A percentile compares a stretch with the other conserved stretches of the same genome.
These are phyloP conservation scores for Grigorovia yakushimaensis DNA, from an alignment of 805 yeast genomes.

Conservation along the genomic window DNA sequence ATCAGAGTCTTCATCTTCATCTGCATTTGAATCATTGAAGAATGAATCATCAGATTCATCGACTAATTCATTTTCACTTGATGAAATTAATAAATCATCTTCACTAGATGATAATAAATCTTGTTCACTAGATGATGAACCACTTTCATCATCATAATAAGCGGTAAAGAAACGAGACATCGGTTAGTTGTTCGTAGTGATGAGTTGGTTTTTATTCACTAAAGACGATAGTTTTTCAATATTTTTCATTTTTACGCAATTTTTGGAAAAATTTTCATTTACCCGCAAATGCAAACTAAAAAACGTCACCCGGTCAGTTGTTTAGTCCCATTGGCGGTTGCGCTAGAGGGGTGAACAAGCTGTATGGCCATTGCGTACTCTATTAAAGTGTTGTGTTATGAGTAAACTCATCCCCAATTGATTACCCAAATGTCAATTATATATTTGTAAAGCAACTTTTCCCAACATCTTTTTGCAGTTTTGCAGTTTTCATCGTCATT, in stretches of 20 bases:
- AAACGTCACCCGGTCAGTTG: not conserved
- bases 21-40: constrained; percentile 29
- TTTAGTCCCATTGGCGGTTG: too few species aligned
- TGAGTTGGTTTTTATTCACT: not conserved
- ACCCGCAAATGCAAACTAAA: not conserved
- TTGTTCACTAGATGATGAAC: constrained; percentile 36
- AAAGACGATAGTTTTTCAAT: not conserved
- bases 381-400: too few species aligned
- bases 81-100: constrained; percentile 28
- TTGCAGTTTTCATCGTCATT: too few species aligned
- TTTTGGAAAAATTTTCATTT: not conserved
- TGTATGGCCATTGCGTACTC: too few species aligned
- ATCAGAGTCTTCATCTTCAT: constrained; percentile 31
- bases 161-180: constrained; percentile 92
- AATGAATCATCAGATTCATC: constrained; percentile 29
- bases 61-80: constrained; percentile 2
- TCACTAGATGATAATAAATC: constrained; percentile 35
- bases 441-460: too few species aligned
- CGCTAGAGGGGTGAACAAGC: too few species aligned
- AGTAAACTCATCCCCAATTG: too few species aligned
- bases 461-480: too few species aligned
- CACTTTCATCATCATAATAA: constrained; percentile 36
- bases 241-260: not conserved
- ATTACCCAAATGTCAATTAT: too few species aligned
- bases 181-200: not conserved